Percentiles rank a stretch among this genome's conserved stretches.
phyloP scores from a whole-genome alignment of 2,329 filamentous ascomycete genomes.

The Paecilomyces variotii region DNA sequence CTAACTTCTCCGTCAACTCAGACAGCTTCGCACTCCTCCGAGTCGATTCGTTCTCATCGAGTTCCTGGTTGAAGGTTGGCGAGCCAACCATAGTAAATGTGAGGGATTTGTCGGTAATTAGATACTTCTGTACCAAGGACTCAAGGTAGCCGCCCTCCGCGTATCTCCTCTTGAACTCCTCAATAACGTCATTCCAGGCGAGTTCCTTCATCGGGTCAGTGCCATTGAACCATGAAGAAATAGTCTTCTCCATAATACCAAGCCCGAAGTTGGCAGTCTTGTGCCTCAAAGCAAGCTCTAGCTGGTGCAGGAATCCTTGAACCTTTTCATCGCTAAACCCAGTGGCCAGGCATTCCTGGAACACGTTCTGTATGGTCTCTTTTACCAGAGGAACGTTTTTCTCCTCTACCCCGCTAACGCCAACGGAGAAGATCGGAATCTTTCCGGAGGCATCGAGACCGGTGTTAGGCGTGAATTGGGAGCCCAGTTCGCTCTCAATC shows the following conservation, averaged over 20 bases:
- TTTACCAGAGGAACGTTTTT: slow-evolving; percentile 71
- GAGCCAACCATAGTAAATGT: slow-evolving; percentile 94
- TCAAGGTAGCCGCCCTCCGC: slow-evolving; percentile 75
- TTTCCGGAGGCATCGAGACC: slow-evolving; percentile 77
- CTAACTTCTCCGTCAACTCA: slow-evolving; percentile 59
- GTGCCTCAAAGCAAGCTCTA: slow-evolving; percentile 89
- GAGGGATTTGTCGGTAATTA: slow-evolving; percentile 77
- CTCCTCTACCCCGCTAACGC: slow-evolving; percentile 80
- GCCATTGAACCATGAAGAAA: slow-evolving; percentile 92
- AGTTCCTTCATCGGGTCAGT: slow-evolving; percentile 85
- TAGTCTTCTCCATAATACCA: slow-evolving; percentile 77
- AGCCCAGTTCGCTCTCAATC: slow-evolving; percentile 81
- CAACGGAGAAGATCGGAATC: slow-evolving; percentile 78
- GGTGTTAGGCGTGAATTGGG: slow-evolving; percentile 90
- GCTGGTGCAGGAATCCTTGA: slow-evolving; percentile 84
- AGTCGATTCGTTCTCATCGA: slow-evolving; percentile 67
- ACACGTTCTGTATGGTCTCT: slow-evolving; percentile 62
- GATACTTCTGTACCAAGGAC: slow-evolving; percentile 75
- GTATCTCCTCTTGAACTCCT: slow-evolving; percentile 70
- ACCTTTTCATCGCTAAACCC: slow-evolving; percentile 89
- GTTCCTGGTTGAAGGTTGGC: slow-evolving; percentile 61
- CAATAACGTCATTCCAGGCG: slow-evolving; percentile 83
- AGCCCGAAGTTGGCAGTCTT: slow-evolving; percentile 95
- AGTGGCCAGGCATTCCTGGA: slow-evolving; percentile 60
- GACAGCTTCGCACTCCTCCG: slow-evolving; percentile 68